Evolutionary conservation across 352 stramenopile species (phyloP).

Genomic region (Blastocystis sp.): DNA sequence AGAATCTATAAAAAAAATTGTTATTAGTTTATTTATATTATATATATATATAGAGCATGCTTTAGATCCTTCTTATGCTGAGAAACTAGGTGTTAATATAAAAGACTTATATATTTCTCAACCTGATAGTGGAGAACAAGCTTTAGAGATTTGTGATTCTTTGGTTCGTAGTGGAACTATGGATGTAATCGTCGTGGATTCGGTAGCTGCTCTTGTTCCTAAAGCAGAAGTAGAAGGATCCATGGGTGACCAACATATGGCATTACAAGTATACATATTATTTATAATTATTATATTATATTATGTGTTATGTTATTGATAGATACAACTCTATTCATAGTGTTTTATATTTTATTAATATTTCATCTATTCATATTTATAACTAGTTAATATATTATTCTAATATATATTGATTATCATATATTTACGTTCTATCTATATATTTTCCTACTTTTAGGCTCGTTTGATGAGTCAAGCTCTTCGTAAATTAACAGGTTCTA

Average conservation of each 20-base stretch:
- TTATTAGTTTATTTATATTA: not conserved
- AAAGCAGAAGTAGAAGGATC: slow-evolving; percentile 74
- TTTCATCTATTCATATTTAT: no score
- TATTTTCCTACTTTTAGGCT: no score
- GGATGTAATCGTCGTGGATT: slow-evolving; percentile 89
- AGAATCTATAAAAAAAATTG: no score
- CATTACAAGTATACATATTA: slow-evolving; percentile 53
- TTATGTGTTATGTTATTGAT: no score
- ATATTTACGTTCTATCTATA: no score
- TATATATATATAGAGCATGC: slow-evolving; percentile 64
- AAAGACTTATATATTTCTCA: slow-evolving; percentile 83
- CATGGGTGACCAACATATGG: slow-evolving; percentile 85
- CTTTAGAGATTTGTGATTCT: slow-evolving; percentile 89
- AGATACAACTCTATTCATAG: no score
- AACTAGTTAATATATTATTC: no score
- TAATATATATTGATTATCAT: no score
- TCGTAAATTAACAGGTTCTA: slow-evolving; percentile 78
- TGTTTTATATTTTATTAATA: no score
- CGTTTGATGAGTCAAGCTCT: slow-evolving; percentile 86
- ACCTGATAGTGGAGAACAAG: slow-evolving; percentile 85
- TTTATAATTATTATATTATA: not conserved
- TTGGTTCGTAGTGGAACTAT: slow-evolving; percentile 78
- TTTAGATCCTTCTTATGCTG: slow-evolving; percentile 81
- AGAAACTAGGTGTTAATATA: slow-evolving; percentile 69
- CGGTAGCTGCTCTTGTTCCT: slow-evolving; percentile 81